These are phyloP conservation scores for Parastagonospora avenae DNA, from an alignment of 2,329 filamentous ascomycete species.

Conservation along the genomic window DNA sequence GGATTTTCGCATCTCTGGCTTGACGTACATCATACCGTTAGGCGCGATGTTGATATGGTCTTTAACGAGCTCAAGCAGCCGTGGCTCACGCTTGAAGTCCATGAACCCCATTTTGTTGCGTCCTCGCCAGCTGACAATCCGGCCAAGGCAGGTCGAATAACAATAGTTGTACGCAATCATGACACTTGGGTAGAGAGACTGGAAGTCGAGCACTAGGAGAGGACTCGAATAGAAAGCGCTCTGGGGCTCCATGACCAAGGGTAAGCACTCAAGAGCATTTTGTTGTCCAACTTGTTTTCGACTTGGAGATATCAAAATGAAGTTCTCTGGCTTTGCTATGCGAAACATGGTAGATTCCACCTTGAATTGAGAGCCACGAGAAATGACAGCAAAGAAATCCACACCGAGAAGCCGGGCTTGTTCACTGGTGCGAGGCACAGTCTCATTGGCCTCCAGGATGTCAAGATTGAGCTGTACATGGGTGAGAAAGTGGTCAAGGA, in stretches of 20 bases:
- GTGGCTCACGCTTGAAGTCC: slow-evolving; percentile 78
- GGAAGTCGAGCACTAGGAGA: slow-evolving; percentile 89
- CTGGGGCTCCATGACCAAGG: slow-evolving; percentile 95
- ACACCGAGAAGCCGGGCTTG: slow-evolving; percentile 91
- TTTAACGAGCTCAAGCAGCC: slow-evolving; percentile 76
- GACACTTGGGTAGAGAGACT: slow-evolving; percentile 93
- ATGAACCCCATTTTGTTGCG: slow-evolving; percentile 93
- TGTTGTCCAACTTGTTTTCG: slow-evolving; percentile 90
- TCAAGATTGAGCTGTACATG: slow-evolving; percentile 84
- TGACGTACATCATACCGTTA: slow-evolving; percentile 96
- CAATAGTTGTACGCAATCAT: slow-evolving; percentile 99
- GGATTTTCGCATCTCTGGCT: slow-evolving; percentile 83
- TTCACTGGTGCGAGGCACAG: slow-evolving; percentile 87
- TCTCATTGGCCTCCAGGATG: slow-evolving; percentile 86
- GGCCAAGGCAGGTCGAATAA: slow-evolving; percentile 93
- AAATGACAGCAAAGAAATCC: slow-evolving; percentile 96
- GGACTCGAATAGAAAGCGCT: slow-evolving; percentile 93
- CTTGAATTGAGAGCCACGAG: slow-evolving; percentile 94
- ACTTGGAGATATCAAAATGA: slow-evolving; percentile 86
- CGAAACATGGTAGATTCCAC: slow-evolving; percentile 99
- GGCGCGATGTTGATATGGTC: slow-evolving; percentile 90
- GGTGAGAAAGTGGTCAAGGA: slow-evolving; percentile 77
- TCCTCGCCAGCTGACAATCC: slow-evolving; percentile 85
- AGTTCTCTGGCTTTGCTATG: slow-evolving; percentile 96
- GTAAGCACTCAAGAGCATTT: slow-evolving; percentile 91